Evolutionary conservation across 257 asterid genomes (phyloP), one percentile per base, ranked within the genome.

Genomic region (Echites panduratus): DNA sequence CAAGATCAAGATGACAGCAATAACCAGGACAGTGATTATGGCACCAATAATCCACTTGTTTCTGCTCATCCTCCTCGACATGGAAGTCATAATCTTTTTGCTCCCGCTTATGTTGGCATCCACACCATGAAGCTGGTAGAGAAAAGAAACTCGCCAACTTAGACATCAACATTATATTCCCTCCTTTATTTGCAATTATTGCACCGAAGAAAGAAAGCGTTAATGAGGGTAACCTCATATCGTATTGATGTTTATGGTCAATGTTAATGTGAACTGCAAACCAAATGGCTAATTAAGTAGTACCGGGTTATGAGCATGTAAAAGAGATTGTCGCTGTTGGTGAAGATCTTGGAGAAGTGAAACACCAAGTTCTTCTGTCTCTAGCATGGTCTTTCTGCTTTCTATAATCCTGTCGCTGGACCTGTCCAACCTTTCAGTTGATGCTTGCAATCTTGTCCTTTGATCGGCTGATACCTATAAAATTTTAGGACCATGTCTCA

Each of bases 341-440:
- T 87, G 90, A 70, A 92, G 82, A 76, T 92, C 96, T 20, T 92
- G 96, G 61, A 92, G 96, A 82, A 92, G 84, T 26, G 98, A 90
- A 63, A 92, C 98, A 19, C 96, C 96, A 41, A 92, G 96, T 78
- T 92, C 98, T 84, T 92, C 96, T 0, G 98, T 92, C 83, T 92
- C 96, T 74, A 89, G 86, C 92, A 92, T 90, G 75, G 88, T 86
- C 82, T 80, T 89, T 77, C 96, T 79, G 69, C 97, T 88, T 16
- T 90, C 92, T 69, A 77, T 84, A 74, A 92, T 88, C 84, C 89
- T 81, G 80, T 86, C 87, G 74, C 92, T 82, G 26, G 98, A 84
- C 72, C 56, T 85, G 84, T 90, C 84, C 76, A 89, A 68, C 80
- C 72, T 80, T 70, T 79, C 87, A 22, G 96, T 88, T 69, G 96